A percentile compares a stretch with the other conserved stretches of the same genome.
Conservation (phyloP, 805 yeast species). For the Myxozyma sirexii region DNA sequence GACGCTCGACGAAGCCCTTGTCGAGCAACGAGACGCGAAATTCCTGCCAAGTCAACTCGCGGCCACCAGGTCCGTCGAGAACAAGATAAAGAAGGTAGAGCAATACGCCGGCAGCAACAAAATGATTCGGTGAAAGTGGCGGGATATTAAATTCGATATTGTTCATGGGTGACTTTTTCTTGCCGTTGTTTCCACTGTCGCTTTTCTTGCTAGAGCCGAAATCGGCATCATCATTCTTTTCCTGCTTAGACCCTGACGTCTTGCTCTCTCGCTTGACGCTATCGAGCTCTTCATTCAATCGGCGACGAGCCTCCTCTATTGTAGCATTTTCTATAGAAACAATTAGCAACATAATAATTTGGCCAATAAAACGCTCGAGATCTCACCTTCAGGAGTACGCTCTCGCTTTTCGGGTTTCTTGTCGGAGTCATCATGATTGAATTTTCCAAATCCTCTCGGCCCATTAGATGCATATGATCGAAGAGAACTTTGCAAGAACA, state of each 20-base stretch:
- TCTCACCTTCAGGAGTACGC: not conserved
- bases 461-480: constrained; percentile 7
- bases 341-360: not conserved
- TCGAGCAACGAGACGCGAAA: constrained; percentile 74
- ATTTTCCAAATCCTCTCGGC: constrained; percentile 18
- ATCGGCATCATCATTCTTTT: constrained; percentile 2
- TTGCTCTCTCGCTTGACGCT: constrained; percentile 7
- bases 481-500: not conserved
- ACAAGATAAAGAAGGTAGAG: constrained; percentile 16
- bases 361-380: not conserved
- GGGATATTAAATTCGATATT: constrained; percentile 28
- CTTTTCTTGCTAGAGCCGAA: not conserved
- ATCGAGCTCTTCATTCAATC: constrained; percentile 18
- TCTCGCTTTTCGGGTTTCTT: constrained; percentile 6
- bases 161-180: not conserved
- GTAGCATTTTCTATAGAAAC: not conserved
- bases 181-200: constrained; percentile 2
- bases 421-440: constrained; percentile 2
- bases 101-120: constrained; percentile 12
- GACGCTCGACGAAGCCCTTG: constrained; percentile 71
- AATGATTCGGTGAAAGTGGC: constrained; percentile 18
- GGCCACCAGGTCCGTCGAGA: constrained; percentile 24
- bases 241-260: not conserved
- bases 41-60: constrained; percentile 87
- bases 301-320: constrained; percentile 9